Conservation (phyloP, 2,329 filamentous ascomycete genomes). For the Colletotrichum sp. region DNA sequence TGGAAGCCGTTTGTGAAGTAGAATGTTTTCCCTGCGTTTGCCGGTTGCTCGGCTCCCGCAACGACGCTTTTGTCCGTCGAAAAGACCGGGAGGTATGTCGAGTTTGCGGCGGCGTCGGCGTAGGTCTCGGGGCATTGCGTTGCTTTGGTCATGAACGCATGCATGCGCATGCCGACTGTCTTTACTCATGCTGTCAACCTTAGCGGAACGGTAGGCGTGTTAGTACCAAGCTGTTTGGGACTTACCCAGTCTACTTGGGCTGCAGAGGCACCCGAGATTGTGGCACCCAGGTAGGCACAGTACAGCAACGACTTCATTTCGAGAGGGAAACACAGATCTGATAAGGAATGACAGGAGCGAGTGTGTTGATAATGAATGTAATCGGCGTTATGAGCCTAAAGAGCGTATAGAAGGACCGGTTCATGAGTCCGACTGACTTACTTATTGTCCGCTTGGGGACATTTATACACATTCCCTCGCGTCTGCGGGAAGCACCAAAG, state of each 20-base stretch:
- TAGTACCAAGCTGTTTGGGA: not conserved
- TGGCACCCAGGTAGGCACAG: rapidly evolving
- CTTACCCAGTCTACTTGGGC: not conserved
- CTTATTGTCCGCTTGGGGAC: not conserved
- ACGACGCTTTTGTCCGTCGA: not conserved
- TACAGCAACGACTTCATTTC: not conserved
- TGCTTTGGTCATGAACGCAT: not conserved
- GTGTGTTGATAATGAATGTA: not conserved
- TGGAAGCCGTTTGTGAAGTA: not conserved
- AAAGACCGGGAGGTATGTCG: not conserved
- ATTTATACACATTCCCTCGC: not conserved
- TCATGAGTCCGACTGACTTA: not conserved
- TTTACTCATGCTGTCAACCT: rapidly evolving
- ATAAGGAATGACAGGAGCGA: not conserved
- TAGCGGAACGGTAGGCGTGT: not conserved
- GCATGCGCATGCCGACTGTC: not conserved
- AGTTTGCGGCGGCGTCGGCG: not conserved
- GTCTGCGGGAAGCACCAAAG: not conserved
- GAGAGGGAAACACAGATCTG: not conserved
- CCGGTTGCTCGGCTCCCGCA: not conserved
- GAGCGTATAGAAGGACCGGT: not conserved
- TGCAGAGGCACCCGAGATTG: not conserved
- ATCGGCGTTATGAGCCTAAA: not conserved
- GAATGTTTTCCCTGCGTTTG: not conserved
- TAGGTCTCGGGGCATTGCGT: not conserved